A percentile compares a stretch with the other conserved stretches of the same genome.
phyloP scores from a whole-genome alignment of 2,329 filamentous ascomycete genomes.

The Ceratocystiopsis minuta region DNA sequence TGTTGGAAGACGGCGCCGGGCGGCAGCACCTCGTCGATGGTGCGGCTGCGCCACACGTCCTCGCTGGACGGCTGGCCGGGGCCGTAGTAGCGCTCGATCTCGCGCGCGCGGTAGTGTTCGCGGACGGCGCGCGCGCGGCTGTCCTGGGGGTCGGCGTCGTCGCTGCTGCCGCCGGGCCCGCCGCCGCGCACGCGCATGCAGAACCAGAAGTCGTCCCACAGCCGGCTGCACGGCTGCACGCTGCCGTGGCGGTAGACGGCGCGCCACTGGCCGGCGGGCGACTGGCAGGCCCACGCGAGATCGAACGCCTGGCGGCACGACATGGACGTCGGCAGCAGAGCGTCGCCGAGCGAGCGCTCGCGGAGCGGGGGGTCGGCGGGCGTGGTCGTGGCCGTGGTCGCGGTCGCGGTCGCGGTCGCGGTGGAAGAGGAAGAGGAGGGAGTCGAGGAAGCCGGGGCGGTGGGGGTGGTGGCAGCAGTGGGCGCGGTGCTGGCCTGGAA shows the following conservation, averaged over 20 bases:
- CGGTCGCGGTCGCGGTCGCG: constrained; percentile 8
- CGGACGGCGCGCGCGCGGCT: constrained; percentile 44
- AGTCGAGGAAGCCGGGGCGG: constrained; percentile 4
- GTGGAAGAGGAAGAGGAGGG: constrained; percentile 13
- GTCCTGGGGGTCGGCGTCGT: constrained; percentile 43
- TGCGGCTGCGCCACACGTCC: constrained; percentile 69
- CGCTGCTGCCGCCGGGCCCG: constrained; percentile 34
- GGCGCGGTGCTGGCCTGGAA: constrained; percentile 19
- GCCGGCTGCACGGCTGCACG: constrained; percentile 59
- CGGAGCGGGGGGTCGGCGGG: constrained; percentile 16
- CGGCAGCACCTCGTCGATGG: constrained; percentile 33
- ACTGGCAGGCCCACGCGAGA: constrained; percentile 84
- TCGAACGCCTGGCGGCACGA: constrained; percentile 85
- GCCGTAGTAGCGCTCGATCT: constrained; percentile 48
- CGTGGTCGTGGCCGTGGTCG: constrained; percentile 4
- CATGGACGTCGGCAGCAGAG: constrained; percentile 64
- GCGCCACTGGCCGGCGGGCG: constrained; percentile 77
- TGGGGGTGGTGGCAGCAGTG: background rate
- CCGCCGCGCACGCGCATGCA: constrained; percentile 73
- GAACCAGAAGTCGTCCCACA: constrained; percentile 93
- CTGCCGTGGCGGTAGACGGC: constrained; percentile 75
- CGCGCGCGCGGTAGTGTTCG: constrained; percentile 50
- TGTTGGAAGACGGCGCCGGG: constrained; percentile 26
- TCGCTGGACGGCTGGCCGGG: constrained; percentile 55
- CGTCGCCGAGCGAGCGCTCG: constrained; percentile 33